phyloP scores from a whole-genome alignment of 164 flowering plant species.

The Protea cynaroides region DNA sequence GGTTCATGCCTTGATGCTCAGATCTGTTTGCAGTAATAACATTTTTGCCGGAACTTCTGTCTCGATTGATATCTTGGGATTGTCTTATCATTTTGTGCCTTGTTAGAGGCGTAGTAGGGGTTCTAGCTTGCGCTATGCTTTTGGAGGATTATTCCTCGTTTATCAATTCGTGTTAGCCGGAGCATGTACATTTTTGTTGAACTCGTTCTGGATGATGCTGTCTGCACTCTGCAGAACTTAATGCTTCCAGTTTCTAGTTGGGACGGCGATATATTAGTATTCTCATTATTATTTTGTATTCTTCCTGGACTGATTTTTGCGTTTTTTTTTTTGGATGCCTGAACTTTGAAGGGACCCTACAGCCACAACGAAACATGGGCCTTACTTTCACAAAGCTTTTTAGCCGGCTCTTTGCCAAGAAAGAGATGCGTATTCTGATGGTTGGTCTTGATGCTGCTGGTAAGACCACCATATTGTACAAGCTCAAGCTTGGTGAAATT shows the following conservation, averaged over 20 bases:
- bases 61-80: not conserved
- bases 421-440: conserved; percentile 92
- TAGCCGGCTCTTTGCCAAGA: conserved; percentile 96
- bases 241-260: not conserved
- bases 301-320: not conserved
- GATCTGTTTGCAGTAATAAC: not conserved
- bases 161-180: not conserved
- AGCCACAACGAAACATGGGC: conserved; percentile 54
- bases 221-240: too few relatives aligned
- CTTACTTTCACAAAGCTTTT: conserved; percentile 84
- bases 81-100: not conserved
- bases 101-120: too few relatives aligned
- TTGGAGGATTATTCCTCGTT: too few relatives aligned
- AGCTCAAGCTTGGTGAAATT: conserved; percentile 96
- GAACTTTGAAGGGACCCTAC: conserved; percentile 16
- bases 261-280: not conserved
- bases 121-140: too few relatives aligned
- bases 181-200: not conserved
- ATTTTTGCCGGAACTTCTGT: not conserved
- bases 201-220: too few relatives aligned
- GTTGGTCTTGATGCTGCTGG: conserved; percentile 99
- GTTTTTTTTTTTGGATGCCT: not conserved
- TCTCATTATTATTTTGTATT: not conserved
- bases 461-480: conserved; percentile 93
- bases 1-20: not conserved